Percentiles rank a stretch among this genome's conserved stretches.
phyloP scores from a whole-genome alignment of 129 eudicot species.

The carrot (Daucus carota) region DNA sequence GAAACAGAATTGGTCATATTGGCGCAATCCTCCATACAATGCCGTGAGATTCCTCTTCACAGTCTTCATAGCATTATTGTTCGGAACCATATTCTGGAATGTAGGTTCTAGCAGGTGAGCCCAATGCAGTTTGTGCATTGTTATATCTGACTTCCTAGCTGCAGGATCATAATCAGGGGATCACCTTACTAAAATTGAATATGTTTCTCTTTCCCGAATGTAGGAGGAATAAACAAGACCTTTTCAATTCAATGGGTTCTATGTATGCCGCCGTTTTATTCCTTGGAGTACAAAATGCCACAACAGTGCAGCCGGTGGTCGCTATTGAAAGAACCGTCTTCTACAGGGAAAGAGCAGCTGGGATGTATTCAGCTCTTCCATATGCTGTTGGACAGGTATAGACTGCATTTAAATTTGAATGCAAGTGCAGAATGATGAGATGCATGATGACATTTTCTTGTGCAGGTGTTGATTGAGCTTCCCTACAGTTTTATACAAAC shows the following conservation, averaged over 20 bases:
- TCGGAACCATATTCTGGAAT: constrained; percentile 84
- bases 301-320: constrained; percentile 80
- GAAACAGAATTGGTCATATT: constrained; percentile 87
- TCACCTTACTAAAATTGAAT: background rate
- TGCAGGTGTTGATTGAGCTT: constrained; percentile 79
- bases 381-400: constrained; percentile 77
- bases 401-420: background rate
- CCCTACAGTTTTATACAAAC: constrained; percentile 70
- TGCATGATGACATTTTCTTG: background rate
- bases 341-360: constrained; percentile 96
- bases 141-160: background rate
- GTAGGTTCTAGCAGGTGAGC: constrained; percentile 62
- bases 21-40: constrained; percentile 83
- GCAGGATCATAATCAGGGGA: background rate
- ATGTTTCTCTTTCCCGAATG: background rate
- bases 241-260: constrained; percentile 87
- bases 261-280: constrained; percentile 83
- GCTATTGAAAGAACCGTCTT: constrained; percentile 84
- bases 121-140: background rate
- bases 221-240: constrained; percentile 50
- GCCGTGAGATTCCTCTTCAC: constrained; percentile 85
- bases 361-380: constrained; percentile 92
- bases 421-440: background rate
- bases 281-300: constrained; percentile 72
- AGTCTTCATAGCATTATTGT: constrained; percentile 62